phyloP scores from a whole-genome alignment of 2,329 filamentous ascomycete species.

The Colletotrichum filicis region DNA sequence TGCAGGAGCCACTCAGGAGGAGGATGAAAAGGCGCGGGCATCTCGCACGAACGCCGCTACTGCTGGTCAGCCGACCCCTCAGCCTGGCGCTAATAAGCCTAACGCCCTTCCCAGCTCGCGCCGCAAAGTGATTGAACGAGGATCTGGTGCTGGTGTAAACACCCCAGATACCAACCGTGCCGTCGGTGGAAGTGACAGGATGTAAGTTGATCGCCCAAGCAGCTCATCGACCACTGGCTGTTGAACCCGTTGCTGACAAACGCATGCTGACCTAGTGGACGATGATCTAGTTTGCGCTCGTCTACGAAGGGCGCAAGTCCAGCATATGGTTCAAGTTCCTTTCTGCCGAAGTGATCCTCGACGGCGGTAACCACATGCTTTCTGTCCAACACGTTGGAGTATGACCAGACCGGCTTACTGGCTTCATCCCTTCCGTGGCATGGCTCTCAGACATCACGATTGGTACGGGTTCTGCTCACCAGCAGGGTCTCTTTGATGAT shows the following conservation, averaged over 20 bases:
- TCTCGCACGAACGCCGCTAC: conserved; percentile 74
- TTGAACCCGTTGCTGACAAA: conserved; percentile 76
- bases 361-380: conserved; percentile 37
- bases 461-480: conserved; percentile 34
- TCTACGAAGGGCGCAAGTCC: conserved; percentile 76
- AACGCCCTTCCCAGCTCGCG: conserved; percentile 80
- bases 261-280: conserved; percentile 86
- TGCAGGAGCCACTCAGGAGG: conserved; percentile 70
- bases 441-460: conserved; percentile 32
- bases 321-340: conserved; percentile 53
- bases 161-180: conserved; percentile 79
- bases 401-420: conserved; percentile 32
- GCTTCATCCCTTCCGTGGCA: conserved; percentile 31
- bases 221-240: conserved; percentile 70
- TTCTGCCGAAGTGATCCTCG: conserved; percentile 55
- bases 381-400: conserved; percentile 38
- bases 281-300: conserved; percentile 84
- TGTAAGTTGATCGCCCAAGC: conserved; percentile 82
- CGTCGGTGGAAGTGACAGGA: conserved; percentile 87
- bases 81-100: conserved; percentile 73
- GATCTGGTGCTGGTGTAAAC: conserved; percentile 67
- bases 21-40: conserved; percentile 80
- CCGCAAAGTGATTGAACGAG: conserved; percentile 85
- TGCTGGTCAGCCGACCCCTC: conserved; percentile 67
- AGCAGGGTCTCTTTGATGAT: conserved; percentile 33